phyloP scores from a whole-genome alignment of 1,284 basidiomycete species.

The Omphalotus olearius region DNA sequence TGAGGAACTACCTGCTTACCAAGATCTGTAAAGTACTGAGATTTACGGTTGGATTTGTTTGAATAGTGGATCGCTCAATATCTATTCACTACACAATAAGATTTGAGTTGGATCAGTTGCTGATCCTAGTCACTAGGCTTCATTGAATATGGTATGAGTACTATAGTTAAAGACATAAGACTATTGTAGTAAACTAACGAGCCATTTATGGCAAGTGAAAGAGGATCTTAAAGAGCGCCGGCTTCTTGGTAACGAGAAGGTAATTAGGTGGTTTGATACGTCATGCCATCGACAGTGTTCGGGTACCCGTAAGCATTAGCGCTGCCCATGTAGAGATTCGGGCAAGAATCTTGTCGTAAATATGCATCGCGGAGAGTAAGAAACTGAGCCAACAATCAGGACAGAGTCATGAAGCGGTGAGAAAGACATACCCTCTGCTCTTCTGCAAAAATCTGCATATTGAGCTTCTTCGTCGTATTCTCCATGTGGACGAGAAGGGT shows the following conservation, averaged over 20 bases:
- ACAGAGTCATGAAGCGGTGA: too few relatives aligned
- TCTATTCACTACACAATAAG: too few relatives aligned
- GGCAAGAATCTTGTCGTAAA: constrained; percentile 2
- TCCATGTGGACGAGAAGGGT: constrained; percentile 62
- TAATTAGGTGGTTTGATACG: too few relatives aligned
- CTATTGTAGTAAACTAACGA: too few relatives aligned
- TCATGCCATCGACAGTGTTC: too few relatives aligned
- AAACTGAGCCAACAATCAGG: constrained; percentile 22
- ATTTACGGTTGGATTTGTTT: background rate
- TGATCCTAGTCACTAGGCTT: too few relatives aligned
- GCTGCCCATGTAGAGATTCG: background rate
- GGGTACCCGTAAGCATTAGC: background rate
- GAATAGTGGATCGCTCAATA: too few relatives aligned
- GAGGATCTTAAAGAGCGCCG: too few relatives aligned
- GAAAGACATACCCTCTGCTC: constrained; percentile 45
- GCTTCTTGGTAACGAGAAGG: too few relatives aligned
- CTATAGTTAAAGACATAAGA: background rate
- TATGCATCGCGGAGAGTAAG: constrained; percentile 24
- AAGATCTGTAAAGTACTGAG: constrained; percentile 40
- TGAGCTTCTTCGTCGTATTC: constrained; percentile 43
- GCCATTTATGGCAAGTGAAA: too few relatives aligned
- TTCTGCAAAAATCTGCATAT: constrained; percentile 42
- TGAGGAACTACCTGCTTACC: constrained; percentile 64
- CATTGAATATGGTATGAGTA: background rate
- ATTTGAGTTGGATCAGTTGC: too few relatives aligned